Conservation (phyloP, 176 grass and related monocot genomes). For the Pontederia paniculata region DNA sequence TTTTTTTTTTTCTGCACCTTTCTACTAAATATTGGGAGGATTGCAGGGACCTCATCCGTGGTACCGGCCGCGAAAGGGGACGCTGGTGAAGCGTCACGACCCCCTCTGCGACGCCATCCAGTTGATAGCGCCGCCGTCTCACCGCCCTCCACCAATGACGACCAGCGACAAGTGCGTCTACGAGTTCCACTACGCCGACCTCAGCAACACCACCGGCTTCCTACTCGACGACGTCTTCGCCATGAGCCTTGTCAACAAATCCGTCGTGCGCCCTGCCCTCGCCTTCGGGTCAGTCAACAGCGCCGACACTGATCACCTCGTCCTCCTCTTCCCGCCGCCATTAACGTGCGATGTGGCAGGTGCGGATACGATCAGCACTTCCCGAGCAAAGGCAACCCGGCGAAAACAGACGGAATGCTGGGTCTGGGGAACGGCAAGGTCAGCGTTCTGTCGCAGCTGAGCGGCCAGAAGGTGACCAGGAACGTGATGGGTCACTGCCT, state of each 20-base stretch:
- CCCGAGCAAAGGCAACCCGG: constrained; percentile 15
- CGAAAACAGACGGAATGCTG: constrained; percentile 70
- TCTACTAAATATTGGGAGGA: no score
- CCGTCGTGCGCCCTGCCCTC: constrained; percentile 39
- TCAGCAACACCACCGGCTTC: constrained; percentile 66
- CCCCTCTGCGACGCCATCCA: constrained; percentile 45
- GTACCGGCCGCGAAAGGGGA: constrained; percentile 42
- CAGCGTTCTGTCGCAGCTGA: constrained; percentile 75
- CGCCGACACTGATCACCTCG: neutral
- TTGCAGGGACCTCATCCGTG: constrained; percentile 54
- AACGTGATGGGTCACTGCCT: constrained; percentile 96
- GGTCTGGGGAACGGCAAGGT: constrained; percentile 63
- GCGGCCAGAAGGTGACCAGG: constrained; percentile 61
- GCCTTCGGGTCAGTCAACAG: constrained; percentile 54
- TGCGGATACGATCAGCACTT: constrained; percentile 93
- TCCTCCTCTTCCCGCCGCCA: neutral
- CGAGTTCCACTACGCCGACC: constrained; percentile 66
- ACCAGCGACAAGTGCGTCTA: constrained; percentile 45
- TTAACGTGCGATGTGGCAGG: constrained; percentile 13
- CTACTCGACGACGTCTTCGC: constrained; percentile 56
- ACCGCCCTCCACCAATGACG: neutral
- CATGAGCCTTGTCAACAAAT: constrained; percentile 48
- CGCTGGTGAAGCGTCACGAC: constrained; percentile 38
- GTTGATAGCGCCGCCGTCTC: neutral
- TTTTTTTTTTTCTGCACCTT: no score